phyloP scores from a whole-genome alignment of 148 eudicot species.

The Rhododendron vialii region DNA sequence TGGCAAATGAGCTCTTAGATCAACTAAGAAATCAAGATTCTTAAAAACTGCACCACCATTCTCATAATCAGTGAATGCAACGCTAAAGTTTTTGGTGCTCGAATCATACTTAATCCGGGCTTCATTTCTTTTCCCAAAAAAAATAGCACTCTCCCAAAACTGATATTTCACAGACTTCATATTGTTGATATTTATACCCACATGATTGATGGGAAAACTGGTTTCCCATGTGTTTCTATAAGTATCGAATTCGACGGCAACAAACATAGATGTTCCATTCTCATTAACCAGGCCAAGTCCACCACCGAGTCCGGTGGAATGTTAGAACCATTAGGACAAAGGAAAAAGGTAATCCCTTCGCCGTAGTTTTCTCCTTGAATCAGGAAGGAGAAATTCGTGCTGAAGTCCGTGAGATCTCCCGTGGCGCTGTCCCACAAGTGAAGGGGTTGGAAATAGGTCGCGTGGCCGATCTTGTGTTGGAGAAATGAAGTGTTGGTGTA shows the following conservation, averaged over 20 bases:
- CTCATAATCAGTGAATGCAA: neutral
- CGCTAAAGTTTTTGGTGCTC: neutral
- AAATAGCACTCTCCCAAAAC: neutral
- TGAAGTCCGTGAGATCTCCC: slow-evolving; percentile 3
- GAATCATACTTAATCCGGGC: slow-evolving; percentile 7
- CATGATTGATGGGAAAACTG: neutral
- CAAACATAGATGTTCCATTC: neutral
- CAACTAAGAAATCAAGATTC: neutral
- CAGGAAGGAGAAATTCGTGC: slow-evolving; percentile 10
- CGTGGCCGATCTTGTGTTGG: neutral
- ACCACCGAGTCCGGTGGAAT: neutral
- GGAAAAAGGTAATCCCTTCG: slow-evolving; percentile 1
- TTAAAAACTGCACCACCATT: neutral
- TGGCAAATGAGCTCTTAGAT: neutral
- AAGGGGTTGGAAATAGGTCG: slow-evolving; percentile 5
- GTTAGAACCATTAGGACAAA: neutral
- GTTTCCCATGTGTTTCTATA: neutral
- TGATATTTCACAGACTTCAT: neutral
- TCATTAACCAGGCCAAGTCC: slow-evolving; percentile 10
- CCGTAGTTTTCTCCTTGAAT: neutral
- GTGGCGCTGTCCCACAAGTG: slow-evolving; percentile 12
- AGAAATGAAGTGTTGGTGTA: neutral
- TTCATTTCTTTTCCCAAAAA: neutral
- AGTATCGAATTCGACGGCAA: slow-evolving; percentile 23
- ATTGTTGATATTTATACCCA: slow-evolving; percentile 1